Evolutionary conservation across 2,329 filamentous ascomycete species (phyloP), one percentile per base, ranked within the genome.

Genomic region (Chaetomium strumarium): DNA sequence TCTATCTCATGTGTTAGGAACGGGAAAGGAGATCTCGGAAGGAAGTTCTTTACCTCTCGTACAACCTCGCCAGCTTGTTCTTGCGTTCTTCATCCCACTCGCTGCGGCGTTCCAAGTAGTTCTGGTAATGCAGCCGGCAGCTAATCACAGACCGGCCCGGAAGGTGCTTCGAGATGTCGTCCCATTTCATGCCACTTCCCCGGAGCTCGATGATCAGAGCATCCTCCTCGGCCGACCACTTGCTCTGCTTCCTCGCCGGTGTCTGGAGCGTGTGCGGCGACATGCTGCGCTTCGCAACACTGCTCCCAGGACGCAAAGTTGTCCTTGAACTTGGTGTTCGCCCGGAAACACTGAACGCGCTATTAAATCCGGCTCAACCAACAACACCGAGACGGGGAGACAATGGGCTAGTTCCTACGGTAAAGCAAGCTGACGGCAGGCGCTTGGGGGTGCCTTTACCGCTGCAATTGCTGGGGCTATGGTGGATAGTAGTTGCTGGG

Each of bases 71-170:
- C 46, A 97, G 83, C 73, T 95, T 96, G 72, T 96, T 95, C 74
- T 96, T 97, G 67, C 90, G 87, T 69, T 97, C 92, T 66, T 97
- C 93, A 64, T 96, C 90, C 91, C 92, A 97, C 67, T 95, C 90
- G 63, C 88, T 90, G 52, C 90, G 80, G 64, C 90, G 81, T 70
- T 99, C 93, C 49, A 96, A 81, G 67, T 97, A 97, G 68, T 99
- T 99, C 65, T 97, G 92, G 69, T 96, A 97, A 66, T 96, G 90
- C 47, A 97, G 77, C 40, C 92, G 85, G 70, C 92, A 97, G 63
- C 90, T 95, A 64, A 96, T 96, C 52, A 90, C 86, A 70, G 90
- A 96, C 62, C 93, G 83, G 57, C 92, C 92, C 2, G 90, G 91
- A 46, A 97, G 75, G 50, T 86, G 82, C 73, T 92, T 95, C 57